phyloP scores from a whole-genome alignment of 2,329 filamentous ascomycete genomes.

The Sporothrix pseudoabietina region DNA sequence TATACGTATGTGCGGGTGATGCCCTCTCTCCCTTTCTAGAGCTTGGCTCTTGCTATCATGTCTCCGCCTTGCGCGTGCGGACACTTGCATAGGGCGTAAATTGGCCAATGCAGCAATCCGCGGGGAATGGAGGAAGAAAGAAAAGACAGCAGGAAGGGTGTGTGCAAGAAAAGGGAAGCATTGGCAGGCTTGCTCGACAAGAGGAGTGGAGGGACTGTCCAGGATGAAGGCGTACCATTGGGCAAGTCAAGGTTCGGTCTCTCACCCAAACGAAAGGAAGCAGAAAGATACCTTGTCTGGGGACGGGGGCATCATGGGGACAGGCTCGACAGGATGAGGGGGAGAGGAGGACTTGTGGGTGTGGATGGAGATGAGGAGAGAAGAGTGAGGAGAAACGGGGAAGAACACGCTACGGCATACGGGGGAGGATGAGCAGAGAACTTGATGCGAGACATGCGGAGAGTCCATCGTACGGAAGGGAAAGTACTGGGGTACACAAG shows the following conservation, averaged over 20 bases:
- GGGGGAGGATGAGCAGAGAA: not conserved
- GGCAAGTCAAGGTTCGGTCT: not conserved
- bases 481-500: not conserved
- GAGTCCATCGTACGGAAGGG: not conserved
- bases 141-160: not conserved
- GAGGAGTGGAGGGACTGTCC: not conserved
- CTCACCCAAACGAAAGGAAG: not conserved
- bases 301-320: conserved; percentile 13
- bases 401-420: not conserved
- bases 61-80: not conserved
- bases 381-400: conserved; percentile 12
- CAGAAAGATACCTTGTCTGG: conserved; percentile 5
- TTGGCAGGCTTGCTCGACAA: not conserved
- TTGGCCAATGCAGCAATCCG: conserved; percentile 15
- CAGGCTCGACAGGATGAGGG: not conserved
- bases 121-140: conserved; percentile 12
- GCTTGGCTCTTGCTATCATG: not conserved
- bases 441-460: conserved; percentile 1
- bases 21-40: not conserved
- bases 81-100: conserved; percentile 20
- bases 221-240: not conserved
- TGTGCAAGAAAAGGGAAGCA: not conserved
- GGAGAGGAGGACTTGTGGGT: not conserved
- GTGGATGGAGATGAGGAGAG: not conserved
- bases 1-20: conserved; percentile 5